These are phyloP conservation scores for Hypoxylon fragiforme DNA, from an alignment of 495 filamentous ascomycete genomes.

Conservation along the genomic window DNA sequence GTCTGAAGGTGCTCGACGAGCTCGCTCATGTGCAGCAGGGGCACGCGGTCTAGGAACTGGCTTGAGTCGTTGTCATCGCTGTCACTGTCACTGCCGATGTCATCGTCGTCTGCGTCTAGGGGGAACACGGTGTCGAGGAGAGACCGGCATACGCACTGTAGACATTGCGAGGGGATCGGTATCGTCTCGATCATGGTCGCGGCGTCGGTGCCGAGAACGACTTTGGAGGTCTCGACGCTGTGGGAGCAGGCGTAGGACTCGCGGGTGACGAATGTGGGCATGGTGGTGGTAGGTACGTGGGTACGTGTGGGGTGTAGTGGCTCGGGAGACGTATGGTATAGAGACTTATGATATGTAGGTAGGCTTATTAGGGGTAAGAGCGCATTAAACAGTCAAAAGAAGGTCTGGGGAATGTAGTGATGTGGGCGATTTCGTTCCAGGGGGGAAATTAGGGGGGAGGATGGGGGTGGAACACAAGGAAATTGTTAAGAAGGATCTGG, in stretches of 20 bases:
- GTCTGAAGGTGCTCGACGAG: slow-evolving; percentile 5
- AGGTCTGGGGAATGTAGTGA: too few species aligned
- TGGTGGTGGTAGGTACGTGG: not conserved
- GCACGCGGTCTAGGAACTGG: not conserved
- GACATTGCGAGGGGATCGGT: slow-evolving; percentile 7
- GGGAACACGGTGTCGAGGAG: not conserved
- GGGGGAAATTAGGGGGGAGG: too few species aligned
- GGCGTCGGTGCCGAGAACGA: slow-evolving; percentile 3
- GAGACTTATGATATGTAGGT: not conserved
- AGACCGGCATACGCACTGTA: slow-evolving; percentile 1
- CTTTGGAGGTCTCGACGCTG: not conserved
- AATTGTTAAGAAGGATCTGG: too few species aligned
- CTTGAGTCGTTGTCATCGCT: not conserved
- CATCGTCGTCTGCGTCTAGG: not conserved
- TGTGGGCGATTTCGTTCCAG: too few species aligned
- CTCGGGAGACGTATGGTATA: not conserved
- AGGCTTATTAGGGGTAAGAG: too few species aligned
- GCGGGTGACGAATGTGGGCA: slow-evolving; percentile 17
- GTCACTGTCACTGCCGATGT: not conserved
- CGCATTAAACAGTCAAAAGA: too few species aligned
- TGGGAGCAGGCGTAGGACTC: slow-evolving; percentile 16
- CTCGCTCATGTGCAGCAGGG: not conserved
- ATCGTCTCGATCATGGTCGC: not conserved
- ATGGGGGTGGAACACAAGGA: too few species aligned
- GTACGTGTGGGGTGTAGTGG: not conserved